Evolutionary conservation across 306 rosid species (phyloP).

Genomic region (Styphnolobium japonicum): DNA sequence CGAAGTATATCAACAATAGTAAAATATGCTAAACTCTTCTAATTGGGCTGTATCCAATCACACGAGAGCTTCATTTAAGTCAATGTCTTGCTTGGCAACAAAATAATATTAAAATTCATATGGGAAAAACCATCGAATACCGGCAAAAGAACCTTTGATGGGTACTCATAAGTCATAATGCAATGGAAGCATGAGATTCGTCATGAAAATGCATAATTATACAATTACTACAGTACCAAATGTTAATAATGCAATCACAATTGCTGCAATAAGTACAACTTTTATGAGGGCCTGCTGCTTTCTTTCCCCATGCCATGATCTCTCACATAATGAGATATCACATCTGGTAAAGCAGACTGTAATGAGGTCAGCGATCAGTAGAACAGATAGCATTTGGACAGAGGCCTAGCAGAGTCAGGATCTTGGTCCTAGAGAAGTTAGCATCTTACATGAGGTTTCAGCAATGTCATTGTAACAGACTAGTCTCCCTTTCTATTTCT

Average conservation of each 20-base stretch:
- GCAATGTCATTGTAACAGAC: not conserved
- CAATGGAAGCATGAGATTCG: not conserved
- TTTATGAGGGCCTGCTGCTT: not conserved
- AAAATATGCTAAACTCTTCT: too few relatives aligned
- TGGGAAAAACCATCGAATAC: too few relatives aligned
- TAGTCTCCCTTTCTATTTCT: slow-evolving; percentile 9
- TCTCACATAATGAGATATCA: not conserved
- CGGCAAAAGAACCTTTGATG: too few relatives aligned
- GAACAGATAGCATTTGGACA: not conserved
- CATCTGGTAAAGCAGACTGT: not conserved
- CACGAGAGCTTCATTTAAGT: too few relatives aligned
- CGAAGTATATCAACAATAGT: too few relatives aligned
- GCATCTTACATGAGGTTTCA: not conserved
- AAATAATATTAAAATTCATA: too few relatives aligned
- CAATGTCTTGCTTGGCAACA: too few relatives aligned
- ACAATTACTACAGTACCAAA: not conserved
- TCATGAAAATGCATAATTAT: not conserved
- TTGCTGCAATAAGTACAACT: slow-evolving; percentile 16
- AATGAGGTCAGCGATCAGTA: not conserved
- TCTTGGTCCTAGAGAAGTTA: not conserved
- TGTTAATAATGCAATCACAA: not conserved
- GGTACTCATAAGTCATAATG: too few relatives aligned
- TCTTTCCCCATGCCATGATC: slow-evolving; percentile 10
- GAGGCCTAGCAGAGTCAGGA: not conserved
- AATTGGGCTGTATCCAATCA: too few relatives aligned